Conservation (phyloP, 225 moss, liverwort and hornwort species). For the Sphagnum tenellum region DNA sequence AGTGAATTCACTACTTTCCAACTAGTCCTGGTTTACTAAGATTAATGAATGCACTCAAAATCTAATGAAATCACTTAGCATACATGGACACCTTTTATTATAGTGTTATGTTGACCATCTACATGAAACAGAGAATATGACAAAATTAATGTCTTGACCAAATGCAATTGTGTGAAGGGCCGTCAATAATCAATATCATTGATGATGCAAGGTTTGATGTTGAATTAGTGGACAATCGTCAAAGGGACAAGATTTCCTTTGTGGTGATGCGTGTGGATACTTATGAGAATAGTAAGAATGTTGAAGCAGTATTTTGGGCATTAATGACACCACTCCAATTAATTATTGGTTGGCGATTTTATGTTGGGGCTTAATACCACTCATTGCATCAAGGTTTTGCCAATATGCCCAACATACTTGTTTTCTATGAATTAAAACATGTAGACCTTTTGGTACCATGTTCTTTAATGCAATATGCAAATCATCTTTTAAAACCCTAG, state of each 20-base stretch:
- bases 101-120: constrained; percentile 61
- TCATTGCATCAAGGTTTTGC: constrained; percentile 63
- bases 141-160: no score
- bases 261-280: constrained; percentile 48
- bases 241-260: constrained; percentile 49
- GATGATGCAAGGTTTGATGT: constrained; percentile 87
- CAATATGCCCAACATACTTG: constrained; percentile 99
- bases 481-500: no score
- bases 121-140: no score
- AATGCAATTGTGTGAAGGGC: no score
- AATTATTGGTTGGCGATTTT: constrained; percentile 60
- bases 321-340: constrained; percentile 91
- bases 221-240: constrained; percentile 58
- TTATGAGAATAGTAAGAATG: constrained; percentile 23
- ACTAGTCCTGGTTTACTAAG: no score
- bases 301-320: constrained; percentile 47
- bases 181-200: constrained; percentile 53
- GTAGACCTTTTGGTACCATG: no score
- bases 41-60: no score
- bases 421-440: no score
- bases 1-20: no score
- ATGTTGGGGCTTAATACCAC: constrained; percentile 77
- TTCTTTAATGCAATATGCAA: no score
- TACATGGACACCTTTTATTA: constrained; percentile 59
- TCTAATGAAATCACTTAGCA: no score